Percentiles rank a stretch among this genome's conserved stretches.
Evolutionary conservation across 2,329 filamentous ascomycete species (phyloP).

Genomic region (Hypoxylon sp.): DNA sequence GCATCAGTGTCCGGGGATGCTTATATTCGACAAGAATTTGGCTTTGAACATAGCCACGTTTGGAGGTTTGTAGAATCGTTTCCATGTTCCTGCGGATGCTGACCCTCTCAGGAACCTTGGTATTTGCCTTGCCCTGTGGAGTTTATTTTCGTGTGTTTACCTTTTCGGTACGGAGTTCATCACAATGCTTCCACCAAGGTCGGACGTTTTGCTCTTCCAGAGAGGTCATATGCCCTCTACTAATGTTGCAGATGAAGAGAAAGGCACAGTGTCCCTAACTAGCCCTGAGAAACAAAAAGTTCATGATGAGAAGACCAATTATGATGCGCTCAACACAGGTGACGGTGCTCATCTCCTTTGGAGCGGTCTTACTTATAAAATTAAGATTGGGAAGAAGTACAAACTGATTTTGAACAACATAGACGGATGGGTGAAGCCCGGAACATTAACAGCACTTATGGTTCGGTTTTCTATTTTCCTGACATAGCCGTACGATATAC

Average conservation of each 20-base stretch:
- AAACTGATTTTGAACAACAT: neutral
- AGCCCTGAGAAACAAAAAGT: too few relatives aligned
- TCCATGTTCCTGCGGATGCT: too few relatives aligned
- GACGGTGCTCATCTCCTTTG: neutral
- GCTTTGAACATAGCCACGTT: neutral
- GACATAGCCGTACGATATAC: too few relatives aligned
- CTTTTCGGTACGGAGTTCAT: slow-evolving; percentile 49
- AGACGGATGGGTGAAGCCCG: slow-evolving; percentile 84
- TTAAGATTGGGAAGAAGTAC: neutral
- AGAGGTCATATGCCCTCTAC: neutral
- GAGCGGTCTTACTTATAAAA: neutral
- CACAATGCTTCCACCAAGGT: slow-evolving; percentile 49
- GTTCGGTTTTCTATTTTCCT: slow-evolving; percentile 9
- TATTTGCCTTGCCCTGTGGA: neutral
- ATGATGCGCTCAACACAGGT: neutral
- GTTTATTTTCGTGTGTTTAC: slow-evolving; percentile 57
- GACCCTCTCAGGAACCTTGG: neutral
- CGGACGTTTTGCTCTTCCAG: slow-evolving; percentile 45
- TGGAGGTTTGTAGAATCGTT: neutral
- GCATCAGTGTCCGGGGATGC: neutral
- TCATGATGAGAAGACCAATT: neutral
- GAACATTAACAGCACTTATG: slow-evolving; percentile 89
- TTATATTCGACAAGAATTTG: neutral
- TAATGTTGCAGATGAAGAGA: neutral
- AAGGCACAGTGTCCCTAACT: neutral